Evolutionary conservation across 805 yeast genomes (phyloP).

Genomic region (Nakazawaea wickerhamii): DNA sequence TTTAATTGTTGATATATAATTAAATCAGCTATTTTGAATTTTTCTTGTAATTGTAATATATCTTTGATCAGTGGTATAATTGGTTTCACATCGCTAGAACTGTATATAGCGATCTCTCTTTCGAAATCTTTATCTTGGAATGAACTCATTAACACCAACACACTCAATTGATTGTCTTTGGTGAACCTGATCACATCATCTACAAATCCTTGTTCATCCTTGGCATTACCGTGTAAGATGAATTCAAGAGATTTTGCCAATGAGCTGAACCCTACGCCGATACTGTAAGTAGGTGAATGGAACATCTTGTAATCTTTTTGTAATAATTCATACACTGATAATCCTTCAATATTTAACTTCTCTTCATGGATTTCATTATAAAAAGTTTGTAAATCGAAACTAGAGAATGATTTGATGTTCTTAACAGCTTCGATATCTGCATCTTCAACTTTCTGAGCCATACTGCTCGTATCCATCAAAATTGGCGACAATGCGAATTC

Average conservation of each 20-base stretch:
- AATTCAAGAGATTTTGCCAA: slow-evolving; percentile 58
- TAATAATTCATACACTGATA: slow-evolving; percentile 56
- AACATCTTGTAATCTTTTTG: slow-evolving; percentile 84
- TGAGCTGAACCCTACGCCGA: slow-evolving; percentile 70
- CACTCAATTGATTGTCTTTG: slow-evolving; percentile 30
- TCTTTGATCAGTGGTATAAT: not conserved
- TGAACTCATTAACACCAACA: slow-evolving; percentile 45
- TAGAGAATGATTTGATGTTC: slow-evolving; percentile 26
- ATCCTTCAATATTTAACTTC: slow-evolving; percentile 59
- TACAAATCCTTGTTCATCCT: slow-evolving; percentile 15
- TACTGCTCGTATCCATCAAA: slow-evolving; percentile 68
- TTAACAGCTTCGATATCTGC: slow-evolving; percentile 47
- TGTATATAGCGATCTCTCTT: slow-evolving; percentile 38
- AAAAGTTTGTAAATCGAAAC: slow-evolving; percentile 19
- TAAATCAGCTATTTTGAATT: slow-evolving; percentile 12
- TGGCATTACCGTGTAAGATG: slow-evolving; percentile 29
- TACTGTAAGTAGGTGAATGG: slow-evolving; percentile 28
- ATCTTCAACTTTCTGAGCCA: slow-evolving; percentile 56
- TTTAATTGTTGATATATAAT: slow-evolving; percentile 43
- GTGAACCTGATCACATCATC: slow-evolving; percentile 19
- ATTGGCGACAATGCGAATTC: slow-evolving; percentile 60
- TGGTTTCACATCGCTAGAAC: slow-evolving; percentile 12
- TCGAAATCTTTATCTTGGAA: slow-evolving; percentile 29
- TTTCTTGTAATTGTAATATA: slow-evolving; percentile 17
- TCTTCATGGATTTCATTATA: slow-evolving; percentile 35